A percentile compares a stretch with the other conserved stretches of the same genome.
Conservation (phyloP, 2,329 filamentous ascomycete species). For the Gnomoniopsis sp. region DNA sequence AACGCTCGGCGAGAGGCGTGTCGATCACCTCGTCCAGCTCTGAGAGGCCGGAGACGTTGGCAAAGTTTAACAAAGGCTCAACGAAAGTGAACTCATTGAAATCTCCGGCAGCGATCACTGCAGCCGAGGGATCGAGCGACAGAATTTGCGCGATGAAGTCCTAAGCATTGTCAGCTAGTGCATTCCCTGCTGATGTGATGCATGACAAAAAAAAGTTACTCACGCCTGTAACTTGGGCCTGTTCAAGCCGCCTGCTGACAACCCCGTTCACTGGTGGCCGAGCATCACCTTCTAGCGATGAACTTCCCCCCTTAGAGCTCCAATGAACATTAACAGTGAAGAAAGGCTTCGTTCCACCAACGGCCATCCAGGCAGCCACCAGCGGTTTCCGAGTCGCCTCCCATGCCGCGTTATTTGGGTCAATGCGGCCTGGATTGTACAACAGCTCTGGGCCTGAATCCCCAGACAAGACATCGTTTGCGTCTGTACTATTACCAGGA, state of each 20-base stretch:
- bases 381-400: conserved; percentile 62
- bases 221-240: conserved; percentile 57
- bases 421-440: conserved; percentile 68
- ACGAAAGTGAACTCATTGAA: conserved; percentile 71
- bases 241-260: conserved; percentile 52
- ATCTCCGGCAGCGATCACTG: conserved; percentile 61
- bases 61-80: conserved; percentile 54
- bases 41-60: conserved; percentile 48
- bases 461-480: conserved; percentile 51
- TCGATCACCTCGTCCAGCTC: conserved; percentile 60
- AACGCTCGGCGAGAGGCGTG: conserved; percentile 55
- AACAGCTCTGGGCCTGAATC: conserved; percentile 50
- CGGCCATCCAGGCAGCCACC: conserved; percentile 61
- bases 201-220: conserved; percentile 22
- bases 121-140: conserved; percentile 49
- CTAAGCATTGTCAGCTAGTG: conserved; percentile 25
- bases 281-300: conserved; percentile 61
- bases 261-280: conserved; percentile 65
- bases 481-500: conserved; percentile 50
- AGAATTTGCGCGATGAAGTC: conserved; percentile 58
- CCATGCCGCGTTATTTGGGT: conserved; percentile 59
- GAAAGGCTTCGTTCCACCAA: conserved; percentile 49
- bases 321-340: conserved; percentile 73
- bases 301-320: conserved; percentile 62
- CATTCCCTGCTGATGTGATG: neutral